A percentile compares a stretch with the other conserved stretches of the same genome.
Conservation (phyloP, 2,329 filamentous ascomycete species). For the Xylariaceae sp. region DNA sequence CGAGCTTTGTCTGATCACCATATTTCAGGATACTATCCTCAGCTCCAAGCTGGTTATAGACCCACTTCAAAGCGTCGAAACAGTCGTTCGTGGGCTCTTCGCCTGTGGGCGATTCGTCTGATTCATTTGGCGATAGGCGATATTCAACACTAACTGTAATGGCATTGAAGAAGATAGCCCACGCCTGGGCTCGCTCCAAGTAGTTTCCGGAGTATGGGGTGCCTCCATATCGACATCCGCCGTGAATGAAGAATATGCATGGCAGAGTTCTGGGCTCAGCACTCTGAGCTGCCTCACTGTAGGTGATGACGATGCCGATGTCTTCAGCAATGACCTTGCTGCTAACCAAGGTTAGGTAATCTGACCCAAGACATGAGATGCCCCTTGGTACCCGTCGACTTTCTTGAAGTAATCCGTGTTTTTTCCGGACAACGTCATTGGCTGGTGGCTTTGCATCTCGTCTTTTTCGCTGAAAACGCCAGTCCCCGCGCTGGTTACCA, state of each 20-base stretch:
- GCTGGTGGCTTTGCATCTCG: slow-evolving; percentile 13
- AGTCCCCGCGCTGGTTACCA: slow-evolving; percentile 17
- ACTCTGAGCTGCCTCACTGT: slow-evolving; percentile 1
- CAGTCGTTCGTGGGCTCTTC: slow-evolving; percentile 30
- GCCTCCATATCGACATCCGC: slow-evolving; percentile 26
- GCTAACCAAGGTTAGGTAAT: slow-evolving; percentile 10
- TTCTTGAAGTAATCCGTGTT: slow-evolving; percentile 15
- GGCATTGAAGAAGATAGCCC: slow-evolving; percentile 21
- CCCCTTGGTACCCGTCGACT: slow-evolving; percentile 18
- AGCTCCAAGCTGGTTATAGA: slow-evolving; percentile 22
- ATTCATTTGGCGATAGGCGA: slow-evolving; percentile 26
- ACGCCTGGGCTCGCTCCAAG: slow-evolving; percentile 18
- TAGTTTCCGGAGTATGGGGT: slow-evolving; percentile 24
- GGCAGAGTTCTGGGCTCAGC: slow-evolving; percentile 17
- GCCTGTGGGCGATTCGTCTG: slow-evolving; percentile 21
- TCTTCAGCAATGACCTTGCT: slow-evolving; percentile 18
- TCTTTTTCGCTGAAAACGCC: slow-evolving; percentile 26
- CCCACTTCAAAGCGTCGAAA: slow-evolving; percentile 28
- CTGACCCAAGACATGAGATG: slow-evolving; percentile 1
- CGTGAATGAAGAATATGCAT: slow-evolving; percentile 32
- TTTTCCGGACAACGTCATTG: slow-evolving; percentile 4
- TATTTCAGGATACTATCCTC: slow-evolving; percentile 18
- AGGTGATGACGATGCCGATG: slow-evolving; percentile 20
- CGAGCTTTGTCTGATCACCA: slow-evolving; percentile 13
- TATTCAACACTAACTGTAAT: slow-evolving; percentile 30